These are phyloP conservation scores for Phytophthora cryptogea DNA, from an alignment of 352 stramenopile genomes.

Conservation along the genomic window DNA sequence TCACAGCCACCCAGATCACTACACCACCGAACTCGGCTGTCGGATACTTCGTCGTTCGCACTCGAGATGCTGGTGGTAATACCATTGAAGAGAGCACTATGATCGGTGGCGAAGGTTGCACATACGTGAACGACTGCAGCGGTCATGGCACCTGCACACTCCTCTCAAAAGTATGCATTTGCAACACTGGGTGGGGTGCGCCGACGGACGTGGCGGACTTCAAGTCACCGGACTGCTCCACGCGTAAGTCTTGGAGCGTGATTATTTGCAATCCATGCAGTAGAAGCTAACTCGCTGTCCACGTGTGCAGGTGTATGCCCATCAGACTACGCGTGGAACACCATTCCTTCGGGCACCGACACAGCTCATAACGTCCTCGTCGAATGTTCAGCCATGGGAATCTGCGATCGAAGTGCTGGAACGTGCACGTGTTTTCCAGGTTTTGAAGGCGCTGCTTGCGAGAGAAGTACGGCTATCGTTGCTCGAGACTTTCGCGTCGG, in stretches of 20 bases:
- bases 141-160: slow-evolving; percentile 80
- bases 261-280: not conserved
- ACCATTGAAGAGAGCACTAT: slow-evolving; percentile 60
- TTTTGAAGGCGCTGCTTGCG: slow-evolving; percentile 82
- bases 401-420: slow-evolving; percentile 76
- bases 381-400: slow-evolving; percentile 90
- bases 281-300: not conserved
- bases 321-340: slow-evolving; percentile 55
- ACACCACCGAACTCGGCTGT: slow-evolving; percentile 47
- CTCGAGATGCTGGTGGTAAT: slow-evolving; percentile 39
- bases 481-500: too few species aligned
- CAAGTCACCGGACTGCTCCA: slow-evolving; percentile 80
- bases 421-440: slow-evolving; percentile 83
- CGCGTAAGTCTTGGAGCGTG: slow-evolving; percentile 35
- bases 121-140: slow-evolving; percentile 83
- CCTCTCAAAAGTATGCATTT: slow-evolving; percentile 67
- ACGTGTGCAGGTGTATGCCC: slow-evolving; percentile 56
- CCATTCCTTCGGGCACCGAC: slow-evolving; percentile 39
- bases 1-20: slow-evolving; percentile 54
- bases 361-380: slow-evolving; percentile 50
- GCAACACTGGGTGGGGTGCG: slow-evolving; percentile 58
- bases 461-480: slow-evolving; percentile 51
- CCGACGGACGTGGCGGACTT: slow-evolving; percentile 75
- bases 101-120: slow-evolving; percentile 64
- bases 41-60: slow-evolving; percentile 61